Base-by-base conservation (phyloP, 83 land plant genomes). In the Isoetes engelmannii region DNA sequence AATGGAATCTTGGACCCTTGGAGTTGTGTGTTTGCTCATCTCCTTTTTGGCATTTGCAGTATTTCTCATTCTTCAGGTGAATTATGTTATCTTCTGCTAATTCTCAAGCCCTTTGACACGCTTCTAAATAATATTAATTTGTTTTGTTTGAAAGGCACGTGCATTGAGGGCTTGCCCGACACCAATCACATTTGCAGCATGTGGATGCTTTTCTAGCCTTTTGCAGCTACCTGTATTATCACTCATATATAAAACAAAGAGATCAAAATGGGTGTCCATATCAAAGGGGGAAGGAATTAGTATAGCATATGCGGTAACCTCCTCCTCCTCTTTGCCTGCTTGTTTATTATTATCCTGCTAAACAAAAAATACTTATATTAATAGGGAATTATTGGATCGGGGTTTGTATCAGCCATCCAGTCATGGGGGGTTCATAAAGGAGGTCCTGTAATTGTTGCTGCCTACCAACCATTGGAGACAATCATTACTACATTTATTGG, bases 391-490 rank as follows among this genome's bases (percentile, higher is more conserved):
- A 17, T 64, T 12, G 67, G 42, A 7, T 64, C 67, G 9, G 67
- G 67, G 12, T 44, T 64, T 13, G 67, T 64, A 7, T 64, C 67
- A 7, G 67, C 67, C 10, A 37, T 64, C 9, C 67, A 64, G 17
- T 64, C 67, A 44, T 64, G 67, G 67, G 67, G 67, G 45, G 67
- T 64, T 7, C 41, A 64, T 41, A 21, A 53, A 64, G 47, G 67
- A 9, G 67, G 67, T 13, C 67, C 67, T 9, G 67, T 64, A 0
- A 41, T 41, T 8, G 67, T 64, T 18, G 67, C 67, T 21, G 67
- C 67, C 10, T 37, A 28, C 41, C 67, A 64, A 41, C 67, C 67
- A 7, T 9, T 64, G 13, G 67, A 64, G 67, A 64, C 67, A 0
- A 47, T 64, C 9, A 15, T 41, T 37, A 47, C 45, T 64, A 47